These are phyloP conservation scores for Ceratobasidium sp. DNA, from an alignment of 1,284 basidiomycete species.

Conservation along the genomic window DNA sequence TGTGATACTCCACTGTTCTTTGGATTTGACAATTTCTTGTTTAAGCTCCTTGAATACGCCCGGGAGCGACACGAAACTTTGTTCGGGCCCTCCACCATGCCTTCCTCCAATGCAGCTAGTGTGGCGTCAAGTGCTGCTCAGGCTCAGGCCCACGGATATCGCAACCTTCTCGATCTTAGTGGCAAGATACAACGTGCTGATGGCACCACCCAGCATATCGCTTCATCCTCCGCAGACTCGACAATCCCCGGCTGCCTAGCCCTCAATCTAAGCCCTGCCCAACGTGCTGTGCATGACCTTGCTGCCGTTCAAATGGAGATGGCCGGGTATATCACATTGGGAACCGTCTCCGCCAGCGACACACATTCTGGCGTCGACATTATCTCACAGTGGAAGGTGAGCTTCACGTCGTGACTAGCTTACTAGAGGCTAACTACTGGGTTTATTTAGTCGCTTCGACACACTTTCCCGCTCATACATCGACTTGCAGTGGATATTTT, in stretches of 20 bases:
- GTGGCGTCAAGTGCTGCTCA: not conserved
- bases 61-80: not conserved
- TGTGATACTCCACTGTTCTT: too few species aligned
- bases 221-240: not conserved
- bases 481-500: slow-evolving; percentile 22
- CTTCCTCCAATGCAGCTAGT: not conserved
- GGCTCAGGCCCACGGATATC: slow-evolving; percentile 3
- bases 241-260: not conserved
- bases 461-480: slow-evolving; percentile 1
- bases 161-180: not conserved
- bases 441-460: not conserved
- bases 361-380: not conserved
- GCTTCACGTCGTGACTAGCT: not conserved
- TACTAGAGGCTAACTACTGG: not conserved
- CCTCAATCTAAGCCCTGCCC: not conserved
- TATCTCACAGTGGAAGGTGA: slow-evolving; percentile 8
- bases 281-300: not conserved
- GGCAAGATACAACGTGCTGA: not conserved
- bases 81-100: not conserved
- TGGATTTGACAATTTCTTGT: not conserved
- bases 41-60: not conserved
- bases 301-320: slow-evolving; percentile 14
- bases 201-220: not conserved
- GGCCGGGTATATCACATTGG: not conserved
- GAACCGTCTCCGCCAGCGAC: not conserved